Percentiles rank a stretch among this genome's conserved stretches.
phyloP scores from a whole-genome alignment of 805 yeast genomes.

The Metschnikowia matae region DNA sequence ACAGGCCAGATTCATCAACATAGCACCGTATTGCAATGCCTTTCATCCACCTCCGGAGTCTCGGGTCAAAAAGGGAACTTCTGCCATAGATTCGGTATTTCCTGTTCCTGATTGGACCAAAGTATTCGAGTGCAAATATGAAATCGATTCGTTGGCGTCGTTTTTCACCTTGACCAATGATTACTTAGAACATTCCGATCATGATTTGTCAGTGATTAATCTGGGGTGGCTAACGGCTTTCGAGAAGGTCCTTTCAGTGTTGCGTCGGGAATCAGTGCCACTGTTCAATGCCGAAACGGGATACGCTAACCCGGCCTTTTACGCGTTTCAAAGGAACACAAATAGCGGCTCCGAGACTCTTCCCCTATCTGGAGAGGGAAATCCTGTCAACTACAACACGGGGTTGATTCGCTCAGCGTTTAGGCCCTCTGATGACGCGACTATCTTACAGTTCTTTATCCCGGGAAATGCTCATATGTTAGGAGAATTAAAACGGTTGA shows the following conservation, averaged over 20 bases:
- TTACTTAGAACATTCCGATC: conserved; percentile 51
- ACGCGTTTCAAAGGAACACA: conserved; percentile 71
- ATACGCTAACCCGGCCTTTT: conserved; percentile 44
- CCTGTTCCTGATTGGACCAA: conserved; percentile 68
- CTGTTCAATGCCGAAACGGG: conserved; percentile 54
- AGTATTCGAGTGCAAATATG: conserved; percentile 89
- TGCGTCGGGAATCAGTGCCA: conserved; percentile 58
- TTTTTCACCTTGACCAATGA: conserved; percentile 73
- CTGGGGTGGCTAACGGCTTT: conserved; percentile 57
- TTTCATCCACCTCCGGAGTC: conserved; percentile 76
- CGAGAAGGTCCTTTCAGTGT: conserved; percentile 45
- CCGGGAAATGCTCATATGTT: conserved; percentile 82
- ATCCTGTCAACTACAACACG: conserved; percentile 69
- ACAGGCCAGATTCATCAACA: conserved; percentile 60
- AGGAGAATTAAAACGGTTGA: conserved; percentile 50
- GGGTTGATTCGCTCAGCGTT: conserved; percentile 80
- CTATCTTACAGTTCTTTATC: conserved; percentile 71
- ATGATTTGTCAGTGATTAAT: conserved; percentile 45
- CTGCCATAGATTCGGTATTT: conserved; percentile 58
- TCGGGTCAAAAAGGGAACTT: conserved; percentile 43
- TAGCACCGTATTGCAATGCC: conserved; percentile 84
- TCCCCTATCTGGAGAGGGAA: conserved; percentile 74
- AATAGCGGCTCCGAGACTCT: conserved; percentile 77
- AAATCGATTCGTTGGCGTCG: conserved; percentile 80
- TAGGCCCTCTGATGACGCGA: conserved; percentile 86